These are phyloP conservation scores for Nemania bipapillata DNA, from an alignment of 2,329 filamentous ascomycete genomes.

Conservation along the genomic window DNA sequence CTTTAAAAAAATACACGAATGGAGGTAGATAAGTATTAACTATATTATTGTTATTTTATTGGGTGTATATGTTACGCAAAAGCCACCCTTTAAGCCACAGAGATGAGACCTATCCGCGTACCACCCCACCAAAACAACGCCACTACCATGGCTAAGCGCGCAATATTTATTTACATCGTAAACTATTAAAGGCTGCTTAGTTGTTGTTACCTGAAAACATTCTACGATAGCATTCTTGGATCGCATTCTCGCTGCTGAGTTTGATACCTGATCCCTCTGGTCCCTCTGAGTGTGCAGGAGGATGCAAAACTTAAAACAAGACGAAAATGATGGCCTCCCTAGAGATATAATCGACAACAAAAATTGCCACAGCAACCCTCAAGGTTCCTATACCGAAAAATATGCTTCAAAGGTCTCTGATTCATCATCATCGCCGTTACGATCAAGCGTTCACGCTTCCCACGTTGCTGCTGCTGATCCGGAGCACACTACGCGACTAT, in stretches of 20 bases:
- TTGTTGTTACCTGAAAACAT: too few relatives aligned
- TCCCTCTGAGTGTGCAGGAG: neutral
- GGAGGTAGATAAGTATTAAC: too few relatives aligned
- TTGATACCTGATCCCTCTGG: neutral
- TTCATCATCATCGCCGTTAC: neutral
- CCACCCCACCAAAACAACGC: too few relatives aligned
- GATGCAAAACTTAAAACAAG: neutral
- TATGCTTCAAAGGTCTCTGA: neutral
- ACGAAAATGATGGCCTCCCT: neutral
- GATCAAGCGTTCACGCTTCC: neutral
- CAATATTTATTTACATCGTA: too few relatives aligned
- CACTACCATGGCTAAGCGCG: too few relatives aligned
- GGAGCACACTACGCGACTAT: conserved; percentile 8
- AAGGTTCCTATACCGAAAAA: neutral
- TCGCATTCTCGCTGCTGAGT: neutral
- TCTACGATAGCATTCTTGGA: neutral
- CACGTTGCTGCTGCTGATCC: conserved; percentile 6
- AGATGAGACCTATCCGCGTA: too few relatives aligned
- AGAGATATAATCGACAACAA: neutral
- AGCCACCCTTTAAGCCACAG: too few relatives aligned
- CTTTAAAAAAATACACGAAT: too few relatives aligned
- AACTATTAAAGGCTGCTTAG: too few relatives aligned
- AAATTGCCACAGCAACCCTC: neutral
- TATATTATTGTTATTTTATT: too few relatives aligned
- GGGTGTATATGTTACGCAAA: too few relatives aligned